Evolutionary conservation across 495 filamentous ascomycete genomes (phyloP).

Genomic region (Tuber brumale): DNA sequence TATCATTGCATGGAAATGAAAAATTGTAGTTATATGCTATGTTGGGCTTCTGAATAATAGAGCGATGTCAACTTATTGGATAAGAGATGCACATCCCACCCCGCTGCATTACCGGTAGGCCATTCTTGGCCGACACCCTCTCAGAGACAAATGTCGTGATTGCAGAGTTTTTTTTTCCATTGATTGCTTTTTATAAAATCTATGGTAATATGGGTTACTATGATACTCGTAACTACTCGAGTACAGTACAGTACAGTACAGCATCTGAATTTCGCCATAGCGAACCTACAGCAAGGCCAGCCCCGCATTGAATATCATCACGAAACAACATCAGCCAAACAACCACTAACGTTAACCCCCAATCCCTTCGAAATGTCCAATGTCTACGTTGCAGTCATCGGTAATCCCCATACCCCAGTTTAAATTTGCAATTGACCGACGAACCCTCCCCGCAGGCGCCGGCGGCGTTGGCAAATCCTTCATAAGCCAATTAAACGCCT

Average conservation of each 20-base stretch:
- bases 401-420: constrained; percentile 26
- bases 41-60: not conserved
- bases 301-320: constrained; percentile 17
- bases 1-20: not conserved
- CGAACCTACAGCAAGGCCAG: not conserved
- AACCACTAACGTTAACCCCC: constrained; percentile 11
- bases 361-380: constrained; percentile 28
- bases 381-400: constrained; percentile 44
- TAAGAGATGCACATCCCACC: not conserved
- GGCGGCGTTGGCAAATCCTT: constrained; percentile 91
- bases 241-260: too few relatives aligned
- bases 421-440: constrained; percentile 4
- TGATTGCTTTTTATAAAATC: not conserved
- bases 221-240: not conserved
- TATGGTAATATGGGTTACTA: not conserved
- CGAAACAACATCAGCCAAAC: constrained; percentile 1
- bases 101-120: not conserved
- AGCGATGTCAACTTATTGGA: not conserved
- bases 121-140: not conserved
- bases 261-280: not conserved
- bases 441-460: constrained; percentile 55
- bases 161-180: not conserved
- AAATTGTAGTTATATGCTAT: not conserved
- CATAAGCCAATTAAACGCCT: constrained; percentile 65
- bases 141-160: not conserved